These are phyloP conservation scores for Alternaria triticina DNA, from an alignment of 2,329 filamentous ascomycete species.

Conservation along the genomic window DNA sequence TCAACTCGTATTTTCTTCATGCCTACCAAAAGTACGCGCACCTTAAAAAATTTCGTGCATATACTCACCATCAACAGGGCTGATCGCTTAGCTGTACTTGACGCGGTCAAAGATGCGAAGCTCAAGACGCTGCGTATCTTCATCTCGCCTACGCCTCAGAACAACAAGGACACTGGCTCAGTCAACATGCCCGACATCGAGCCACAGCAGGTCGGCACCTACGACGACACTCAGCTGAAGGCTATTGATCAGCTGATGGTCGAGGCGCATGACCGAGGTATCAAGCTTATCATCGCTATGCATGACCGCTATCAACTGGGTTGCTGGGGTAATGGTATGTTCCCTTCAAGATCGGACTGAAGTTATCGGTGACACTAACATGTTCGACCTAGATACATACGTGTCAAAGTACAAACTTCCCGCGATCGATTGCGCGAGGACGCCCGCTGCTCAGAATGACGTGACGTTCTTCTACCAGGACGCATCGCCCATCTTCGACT, in stretches of 20 bases:
- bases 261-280: background rate
- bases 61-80: background rate
- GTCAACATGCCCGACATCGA: slow-evolving; percentile 13
- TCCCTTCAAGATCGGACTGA: too few relatives aligned
- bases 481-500: slow-evolving; percentile 11
- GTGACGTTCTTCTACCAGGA: slow-evolving; percentile 12
- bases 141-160: slow-evolving; percentile 4
- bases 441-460: slow-evolving; percentile 3
- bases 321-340: slow-evolving; percentile 9
- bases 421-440: background rate
- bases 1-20: background rate
- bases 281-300: slow-evolving; percentile 10
- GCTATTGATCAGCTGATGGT: slow-evolving; percentile 11
- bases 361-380: background rate
- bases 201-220: background rate
- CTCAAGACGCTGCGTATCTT: slow-evolving; percentile 11
- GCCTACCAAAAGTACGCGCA: background rate
- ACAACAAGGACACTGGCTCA: slow-evolving; percentile 12
- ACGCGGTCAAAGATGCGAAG: slow-evolving; percentile 9
- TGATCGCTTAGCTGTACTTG: background rate
- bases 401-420: background rate
- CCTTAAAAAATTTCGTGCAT: background rate
- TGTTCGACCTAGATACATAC: background rate
- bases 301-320: slow-evolving; percentile 12
- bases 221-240: slow-evolving; percentile 6